Percentiles rank a stretch among this genome's conserved stretches.
phyloP scores from a whole-genome alignment of 1,284 basidiomycete species.

The Volvariella volvacea region DNA sequence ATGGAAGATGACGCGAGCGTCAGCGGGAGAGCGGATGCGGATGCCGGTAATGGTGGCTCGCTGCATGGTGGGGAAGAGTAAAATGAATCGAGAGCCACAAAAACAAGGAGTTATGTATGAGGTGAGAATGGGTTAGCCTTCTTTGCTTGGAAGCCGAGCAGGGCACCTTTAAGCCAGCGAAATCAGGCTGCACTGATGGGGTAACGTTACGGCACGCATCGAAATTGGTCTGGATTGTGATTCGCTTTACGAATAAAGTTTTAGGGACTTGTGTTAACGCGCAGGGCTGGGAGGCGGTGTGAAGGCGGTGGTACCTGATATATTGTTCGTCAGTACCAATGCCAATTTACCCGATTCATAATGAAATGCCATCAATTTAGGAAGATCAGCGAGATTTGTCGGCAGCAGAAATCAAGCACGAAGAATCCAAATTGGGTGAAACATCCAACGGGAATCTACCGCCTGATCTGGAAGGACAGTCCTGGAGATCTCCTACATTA shows the following conservation, averaged over 20 bases:
- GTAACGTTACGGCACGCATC: slow-evolving; percentile 30
- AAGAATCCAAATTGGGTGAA: too few relatives aligned
- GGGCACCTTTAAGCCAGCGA: slow-evolving; percentile 19
- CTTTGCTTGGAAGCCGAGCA: slow-evolving; percentile 25
- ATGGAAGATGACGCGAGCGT: slow-evolving; percentile 73
- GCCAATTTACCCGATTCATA: background rate
- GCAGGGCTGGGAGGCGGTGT: slow-evolving; percentile 23
- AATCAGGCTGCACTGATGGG: slow-evolving; percentile 31
- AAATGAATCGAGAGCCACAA: slow-evolving; percentile 10
- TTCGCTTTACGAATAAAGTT: slow-evolving; percentile 37
- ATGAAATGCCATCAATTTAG: background rate
- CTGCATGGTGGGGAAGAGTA: slow-evolving; percentile 27
- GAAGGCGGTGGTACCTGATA: slow-evolving; percentile 23
- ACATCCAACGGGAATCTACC: too few relatives aligned
- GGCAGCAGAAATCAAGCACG: too few relatives aligned
- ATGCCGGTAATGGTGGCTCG: slow-evolving; percentile 39
- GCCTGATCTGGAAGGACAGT: too few relatives aligned
- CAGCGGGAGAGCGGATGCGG: slow-evolving; percentile 53
- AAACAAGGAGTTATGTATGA: slow-evolving; percentile 11
- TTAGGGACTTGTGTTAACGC: slow-evolving; percentile 33
- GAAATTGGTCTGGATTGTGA: slow-evolving; percentile 22
- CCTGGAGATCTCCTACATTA: too few relatives aligned
- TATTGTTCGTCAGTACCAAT: slow-evolving; percentile 1
- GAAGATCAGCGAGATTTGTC: background rate
- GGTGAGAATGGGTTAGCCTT: slow-evolving; percentile 12